A percentile compares a stretch with the other conserved stretches of the same genome.
Evolutionary conservation across 2,329 filamentous ascomycete species (phyloP).

Genomic region (Botrytis elliptica): DNA sequence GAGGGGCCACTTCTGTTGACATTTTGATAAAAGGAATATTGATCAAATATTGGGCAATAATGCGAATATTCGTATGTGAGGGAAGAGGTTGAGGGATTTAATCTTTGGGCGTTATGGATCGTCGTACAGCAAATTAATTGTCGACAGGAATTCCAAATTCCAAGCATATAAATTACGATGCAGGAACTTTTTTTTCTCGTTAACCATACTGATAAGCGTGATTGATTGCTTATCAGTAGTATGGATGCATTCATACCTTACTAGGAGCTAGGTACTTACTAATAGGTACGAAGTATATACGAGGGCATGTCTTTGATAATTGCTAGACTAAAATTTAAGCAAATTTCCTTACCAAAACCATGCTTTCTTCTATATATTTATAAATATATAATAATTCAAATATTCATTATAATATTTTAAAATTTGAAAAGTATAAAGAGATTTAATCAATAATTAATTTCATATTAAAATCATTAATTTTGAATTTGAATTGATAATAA

Average conservation of each 20-base stretch:
- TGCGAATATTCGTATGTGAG: background rate
- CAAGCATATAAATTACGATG: background rate
- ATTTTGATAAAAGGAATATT: slow-evolving; percentile 22
- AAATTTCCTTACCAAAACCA: no score
- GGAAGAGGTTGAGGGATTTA: background rate
- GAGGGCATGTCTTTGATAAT: no score
- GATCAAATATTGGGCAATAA: background rate
- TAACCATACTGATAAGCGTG: background rate
- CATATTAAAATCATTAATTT: no score
- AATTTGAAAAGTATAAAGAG: no score
- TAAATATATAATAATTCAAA: no score
- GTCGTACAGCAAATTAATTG: background rate
- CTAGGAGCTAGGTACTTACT: background rate
- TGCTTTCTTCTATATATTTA: no score
- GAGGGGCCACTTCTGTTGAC: slow-evolving; percentile 31
- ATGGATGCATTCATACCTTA: background rate
- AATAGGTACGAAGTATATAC: background rate
- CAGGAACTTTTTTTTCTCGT: slow-evolving; percentile 13
- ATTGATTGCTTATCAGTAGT: slow-evolving; percentile 2
- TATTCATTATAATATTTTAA: no score
- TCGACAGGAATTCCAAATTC: background rate
- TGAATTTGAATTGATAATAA: no score
- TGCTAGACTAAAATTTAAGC: no score
- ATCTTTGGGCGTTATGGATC: background rate
- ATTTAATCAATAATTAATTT: no score